Conservation (phyloP, 345 rosid species). For the Lepidium sativum region DNA sequence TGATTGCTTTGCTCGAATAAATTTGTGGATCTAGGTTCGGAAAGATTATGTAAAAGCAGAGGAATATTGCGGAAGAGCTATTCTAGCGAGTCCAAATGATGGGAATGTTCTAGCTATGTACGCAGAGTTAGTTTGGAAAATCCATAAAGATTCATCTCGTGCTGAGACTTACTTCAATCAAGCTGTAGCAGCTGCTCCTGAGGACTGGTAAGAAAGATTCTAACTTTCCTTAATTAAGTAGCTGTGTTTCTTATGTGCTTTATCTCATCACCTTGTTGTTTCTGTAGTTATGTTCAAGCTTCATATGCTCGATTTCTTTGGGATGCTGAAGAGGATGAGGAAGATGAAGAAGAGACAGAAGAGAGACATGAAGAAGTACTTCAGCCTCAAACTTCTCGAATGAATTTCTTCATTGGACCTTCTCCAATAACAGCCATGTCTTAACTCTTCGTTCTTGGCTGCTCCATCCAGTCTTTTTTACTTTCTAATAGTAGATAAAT, state of each 20-base stretch:
- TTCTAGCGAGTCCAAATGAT: conserved; percentile 52
- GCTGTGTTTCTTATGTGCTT: not conserved
- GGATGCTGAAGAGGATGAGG: conserved; percentile 79
- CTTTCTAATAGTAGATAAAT: conserved; percentile 21
- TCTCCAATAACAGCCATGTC: conserved; percentile 52
- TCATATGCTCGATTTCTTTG: conserved; percentile 86
- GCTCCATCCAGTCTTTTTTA: conserved; percentile 12
- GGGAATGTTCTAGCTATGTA: conserved; percentile 74
- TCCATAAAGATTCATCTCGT: conserved; percentile 58
- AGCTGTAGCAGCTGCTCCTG: conserved; percentile 77
- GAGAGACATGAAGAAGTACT: conserved; percentile 7
- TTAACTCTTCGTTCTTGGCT: conserved; percentile 17
- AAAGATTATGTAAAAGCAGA: conserved; percentile 62
- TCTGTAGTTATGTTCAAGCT: conserved; percentile 69
- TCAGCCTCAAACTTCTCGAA: conserved; percentile 13
- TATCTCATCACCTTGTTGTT: not conserved
- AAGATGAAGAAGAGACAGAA: conserved; percentile 32
- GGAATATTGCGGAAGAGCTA: conserved; percentile 78
- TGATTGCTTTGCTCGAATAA: not conserved
- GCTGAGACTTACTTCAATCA: conserved; percentile 70
- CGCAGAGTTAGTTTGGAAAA: conserved; percentile 72
- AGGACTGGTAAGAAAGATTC: conserved; percentile 53
- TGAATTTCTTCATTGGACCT: conserved; percentile 33
- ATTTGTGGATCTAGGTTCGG: conserved; percentile 41
- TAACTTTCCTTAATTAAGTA: not conserved